Evolutionary conservation across 2,329 filamentous ascomycete species (phyloP).

Genomic region (Lachnellula willkommii): DNA sequence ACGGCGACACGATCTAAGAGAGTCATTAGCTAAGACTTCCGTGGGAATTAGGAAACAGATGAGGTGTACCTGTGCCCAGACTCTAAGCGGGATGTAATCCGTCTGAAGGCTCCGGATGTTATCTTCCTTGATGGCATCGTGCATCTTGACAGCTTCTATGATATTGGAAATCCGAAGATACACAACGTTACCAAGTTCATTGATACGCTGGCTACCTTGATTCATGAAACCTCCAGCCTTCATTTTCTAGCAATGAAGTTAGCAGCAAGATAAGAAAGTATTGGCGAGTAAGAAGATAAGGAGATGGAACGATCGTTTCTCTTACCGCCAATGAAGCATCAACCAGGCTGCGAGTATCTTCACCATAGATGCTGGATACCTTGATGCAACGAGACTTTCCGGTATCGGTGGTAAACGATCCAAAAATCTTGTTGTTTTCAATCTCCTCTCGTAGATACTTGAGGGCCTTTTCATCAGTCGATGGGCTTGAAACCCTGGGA

Average conservation of each 20-base stretch:
- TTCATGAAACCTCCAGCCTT: slow-evolving; percentile 3
- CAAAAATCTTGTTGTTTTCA: neutral
- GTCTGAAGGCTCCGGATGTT: slow-evolving; percentile 18
- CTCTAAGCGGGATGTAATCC: slow-evolving; percentile 23
- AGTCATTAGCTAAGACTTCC: slow-evolving; percentile 30
- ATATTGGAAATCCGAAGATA: slow-evolving; percentile 23
- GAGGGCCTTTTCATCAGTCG: neutral
- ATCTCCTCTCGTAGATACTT: slow-evolving; percentile 3
- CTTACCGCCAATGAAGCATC: slow-evolving; percentile 20
- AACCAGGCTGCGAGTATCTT: slow-evolving; percentile 16
- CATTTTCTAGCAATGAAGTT: slow-evolving; percentile 14
- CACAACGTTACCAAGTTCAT: slow-evolving; percentile 12
- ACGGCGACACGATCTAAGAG: slow-evolving; percentile 12
- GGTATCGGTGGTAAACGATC: slow-evolving; percentile 29
- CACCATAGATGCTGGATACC: slow-evolving; percentile 21
- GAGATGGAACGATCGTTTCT: neutral
- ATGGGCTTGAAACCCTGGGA: neutral
- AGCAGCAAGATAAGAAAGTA: neutral
- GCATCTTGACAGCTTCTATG: slow-evolving; percentile 20
- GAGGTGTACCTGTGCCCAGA: slow-evolving; percentile 16
- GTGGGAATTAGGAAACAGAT: neutral
- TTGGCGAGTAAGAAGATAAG: neutral
- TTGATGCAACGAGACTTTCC: slow-evolving; percentile 25
- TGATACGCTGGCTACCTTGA: slow-evolving; percentile 7
- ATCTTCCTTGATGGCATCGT: slow-evolving; percentile 20